Conservation (phyloP, 495 filamentous ascomycete genomes). For the Neurospora hispaniola region DNA sequence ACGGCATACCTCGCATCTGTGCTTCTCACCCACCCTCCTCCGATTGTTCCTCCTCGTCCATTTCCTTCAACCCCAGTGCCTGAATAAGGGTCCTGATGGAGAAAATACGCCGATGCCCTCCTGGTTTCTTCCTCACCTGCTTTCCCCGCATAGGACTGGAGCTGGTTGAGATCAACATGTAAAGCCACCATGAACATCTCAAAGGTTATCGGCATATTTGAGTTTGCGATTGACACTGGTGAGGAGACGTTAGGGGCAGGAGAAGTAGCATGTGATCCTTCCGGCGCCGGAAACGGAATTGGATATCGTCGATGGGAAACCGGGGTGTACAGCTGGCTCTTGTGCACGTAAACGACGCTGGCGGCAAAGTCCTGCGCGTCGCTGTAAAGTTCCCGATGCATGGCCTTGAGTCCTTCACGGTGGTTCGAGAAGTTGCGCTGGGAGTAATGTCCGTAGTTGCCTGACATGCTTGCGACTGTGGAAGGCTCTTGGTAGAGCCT, state of each 20-base stretch:
- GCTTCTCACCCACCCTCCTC: slow-evolving; percentile 35
- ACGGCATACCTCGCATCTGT: slow-evolving; percentile 39
- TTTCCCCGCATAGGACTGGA: slow-evolving; percentile 47
- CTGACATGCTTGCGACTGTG: slow-evolving; percentile 3
- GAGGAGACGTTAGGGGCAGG: not conserved
- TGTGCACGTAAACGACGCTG: slow-evolving; percentile 1
- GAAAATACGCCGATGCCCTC: slow-evolving; percentile 32
- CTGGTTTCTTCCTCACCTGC: slow-evolving; percentile 44
- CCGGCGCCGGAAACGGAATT: slow-evolving; percentile 18
- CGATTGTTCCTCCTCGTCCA: not conserved
- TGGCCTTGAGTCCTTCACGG: slow-evolving; percentile 4
- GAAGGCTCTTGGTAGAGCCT: slow-evolving; percentile 3
- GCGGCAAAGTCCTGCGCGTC: slow-evolving; percentile 9
- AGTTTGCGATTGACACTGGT: not conserved
- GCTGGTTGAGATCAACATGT: slow-evolving; percentile 47
- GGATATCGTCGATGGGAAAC: not conserved
- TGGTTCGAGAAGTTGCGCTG: slow-evolving; percentile 2
- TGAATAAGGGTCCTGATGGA: not conserved
- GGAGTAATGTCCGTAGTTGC: not conserved
- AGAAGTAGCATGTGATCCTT: not conserved
- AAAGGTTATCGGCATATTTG: slow-evolving; percentile 12
- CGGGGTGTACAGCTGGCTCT: not conserved
- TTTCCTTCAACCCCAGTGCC: not conserved
- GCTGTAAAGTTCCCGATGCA: slow-evolving; percentile 12
- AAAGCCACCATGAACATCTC: slow-evolving; percentile 45